Percentiles rank a stretch among this genome's conserved stretches.
These are phyloP conservation scores for Osmanthus fragrans DNA, from an alignment of 257 asterid genomes.

Conservation along the genomic window DNA sequence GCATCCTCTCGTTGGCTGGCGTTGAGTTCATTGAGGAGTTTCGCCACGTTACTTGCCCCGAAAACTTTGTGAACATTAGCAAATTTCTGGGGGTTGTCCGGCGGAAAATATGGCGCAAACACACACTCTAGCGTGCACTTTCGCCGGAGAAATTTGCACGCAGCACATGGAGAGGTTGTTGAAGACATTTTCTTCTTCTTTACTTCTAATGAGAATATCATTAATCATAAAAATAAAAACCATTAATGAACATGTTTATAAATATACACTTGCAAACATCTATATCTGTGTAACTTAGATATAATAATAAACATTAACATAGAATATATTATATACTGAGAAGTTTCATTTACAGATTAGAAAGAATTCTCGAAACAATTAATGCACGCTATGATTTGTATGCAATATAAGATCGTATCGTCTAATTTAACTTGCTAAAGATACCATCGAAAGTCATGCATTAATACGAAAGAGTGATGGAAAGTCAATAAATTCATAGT, in stretches of 20 bases:
- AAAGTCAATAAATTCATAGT: slow-evolving; percentile 18
- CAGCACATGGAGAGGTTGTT: slow-evolving; percentile 59
- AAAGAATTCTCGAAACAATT: slow-evolving; percentile 31
- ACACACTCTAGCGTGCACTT: slow-evolving; percentile 62
- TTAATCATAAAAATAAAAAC: not conserved
- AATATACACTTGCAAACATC: slow-evolving; percentile 26
- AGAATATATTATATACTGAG: slow-evolving; percentile 17
- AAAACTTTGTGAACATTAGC: slow-evolving; percentile 52
- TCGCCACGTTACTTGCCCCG: slow-evolving; percentile 63
- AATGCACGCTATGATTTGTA: not conserved
- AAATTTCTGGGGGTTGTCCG: slow-evolving; percentile 50
- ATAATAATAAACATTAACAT: not conserved
- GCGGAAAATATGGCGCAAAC: slow-evolving; percentile 67
- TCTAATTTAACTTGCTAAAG: not conserved
- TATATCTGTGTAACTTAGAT: not conserved
- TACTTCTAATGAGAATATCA: not conserved
- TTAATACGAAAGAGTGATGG: slow-evolving; percentile 41
- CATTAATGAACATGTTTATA: slow-evolving; percentile 8
- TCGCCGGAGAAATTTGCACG: slow-evolving; percentile 60
- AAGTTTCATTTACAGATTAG: slow-evolving; percentile 24
- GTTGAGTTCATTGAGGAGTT: slow-evolving; percentile 46
- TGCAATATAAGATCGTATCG: too few relatives aligned
- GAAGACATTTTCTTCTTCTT: slow-evolving; percentile 37
- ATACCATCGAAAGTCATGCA: slow-evolving; percentile 18
- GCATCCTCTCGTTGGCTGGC: slow-evolving; percentile 47